Evolutionary conservation across 2,329 filamentous ascomycete genomes (phyloP), one percentile per base, ranked within the genome.

Genomic region (Sporothrix protearum): DNA sequence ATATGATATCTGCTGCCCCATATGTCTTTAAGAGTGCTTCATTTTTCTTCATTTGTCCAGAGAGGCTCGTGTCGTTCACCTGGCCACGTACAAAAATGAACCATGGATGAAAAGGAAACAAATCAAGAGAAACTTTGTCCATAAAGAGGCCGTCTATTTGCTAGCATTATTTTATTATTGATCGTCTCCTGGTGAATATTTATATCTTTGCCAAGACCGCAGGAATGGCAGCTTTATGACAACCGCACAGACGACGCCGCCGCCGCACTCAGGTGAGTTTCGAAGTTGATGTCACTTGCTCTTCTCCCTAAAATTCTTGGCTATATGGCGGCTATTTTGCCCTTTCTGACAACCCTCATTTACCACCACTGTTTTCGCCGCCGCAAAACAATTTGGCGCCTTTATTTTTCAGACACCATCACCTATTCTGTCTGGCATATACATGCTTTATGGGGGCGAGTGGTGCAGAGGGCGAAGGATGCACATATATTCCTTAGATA

Each of bases 361-460:
- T 42, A 28, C 28, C 59, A n/a, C 28, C 28, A 22, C 39, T 22
- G 36, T 7, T 53, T 36, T 69, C 68, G 68, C 68, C 68, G 68
- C 68, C 51, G 51, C 68, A 69, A 49, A 59, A n/a, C 55, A 61
- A 5, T 30, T 19, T 22, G 25, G 9, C 5, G 19, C 68, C 68
- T 45, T 16, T n/a, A n/a, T n/a, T 47, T 30, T 25, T n/a, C 39
- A 49, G 39, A 39, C 25, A 47, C 63, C 59, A 59, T 53, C 71
- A 75, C 75, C 74, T 76, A 71, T 73, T 72, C 39, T 55, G 73
- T 72, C 72, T 55, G 72, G 72, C 70, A 47, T 30, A 47, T 47
- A 47, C 61, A 47, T 19, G n/a, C 22, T 47, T 22, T 47, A 19
- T 66, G 61, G 22, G 39, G 25, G 39, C 22, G 61, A 47, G 47